Evolutionary conservation across 2,329 filamentous ascomycete species (phyloP).

Genomic region (Orbilia oligospora): DNA sequence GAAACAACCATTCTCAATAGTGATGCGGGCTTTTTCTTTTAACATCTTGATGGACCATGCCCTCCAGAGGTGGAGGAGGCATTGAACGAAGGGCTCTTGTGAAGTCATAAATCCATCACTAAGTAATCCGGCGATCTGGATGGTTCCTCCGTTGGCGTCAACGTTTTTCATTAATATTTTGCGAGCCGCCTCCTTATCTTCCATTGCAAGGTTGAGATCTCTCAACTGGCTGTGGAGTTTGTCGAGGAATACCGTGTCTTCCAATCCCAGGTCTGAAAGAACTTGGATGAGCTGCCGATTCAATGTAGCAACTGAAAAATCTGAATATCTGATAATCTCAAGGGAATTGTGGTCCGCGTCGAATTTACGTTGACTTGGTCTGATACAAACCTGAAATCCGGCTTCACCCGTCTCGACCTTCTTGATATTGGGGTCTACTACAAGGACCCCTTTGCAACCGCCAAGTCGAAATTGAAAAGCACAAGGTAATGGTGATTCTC

Average conservation of each 20-base stretch:
- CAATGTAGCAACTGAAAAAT: conserved; percentile 81
- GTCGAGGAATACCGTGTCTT: conserved; percentile 75
- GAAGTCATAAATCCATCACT: conserved; percentile 81
- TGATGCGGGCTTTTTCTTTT: conserved; percentile 91
- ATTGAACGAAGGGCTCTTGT: conserved; percentile 84
- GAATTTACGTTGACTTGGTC: conserved; percentile 91
- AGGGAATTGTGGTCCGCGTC: conserved; percentile 77
- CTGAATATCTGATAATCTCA: conserved; percentile 87
- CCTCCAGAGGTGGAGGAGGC: conserved; percentile 85
- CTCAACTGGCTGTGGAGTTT: conserved; percentile 79
- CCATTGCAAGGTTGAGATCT: conserved; percentile 79
- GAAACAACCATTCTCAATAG: conserved; percentile 85
- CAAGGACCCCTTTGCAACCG: conserved; percentile 90
- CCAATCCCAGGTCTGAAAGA: conserved; percentile 82
- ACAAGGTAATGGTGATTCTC: conserved; percentile 76
- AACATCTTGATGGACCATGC: conserved; percentile 90
- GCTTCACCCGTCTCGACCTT: conserved; percentile 61
- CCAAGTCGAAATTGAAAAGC: conserved; percentile 93
- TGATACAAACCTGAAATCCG: conserved; percentile 78
- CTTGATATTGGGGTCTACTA: conserved; percentile 79
- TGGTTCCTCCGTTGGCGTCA: conserved; percentile 86
- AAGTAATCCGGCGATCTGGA: conserved; percentile 82
- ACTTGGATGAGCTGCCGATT: conserved; percentile 93
- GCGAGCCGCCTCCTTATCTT: conserved; percentile 75
- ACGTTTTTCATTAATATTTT: conserved; percentile 80